A percentile compares a stretch with the other conserved stretches of the same genome.
Evolutionary conservation across 495 filamentous ascomycete species (phyloP).

Genomic region (Neurospora pannonica): DNA sequence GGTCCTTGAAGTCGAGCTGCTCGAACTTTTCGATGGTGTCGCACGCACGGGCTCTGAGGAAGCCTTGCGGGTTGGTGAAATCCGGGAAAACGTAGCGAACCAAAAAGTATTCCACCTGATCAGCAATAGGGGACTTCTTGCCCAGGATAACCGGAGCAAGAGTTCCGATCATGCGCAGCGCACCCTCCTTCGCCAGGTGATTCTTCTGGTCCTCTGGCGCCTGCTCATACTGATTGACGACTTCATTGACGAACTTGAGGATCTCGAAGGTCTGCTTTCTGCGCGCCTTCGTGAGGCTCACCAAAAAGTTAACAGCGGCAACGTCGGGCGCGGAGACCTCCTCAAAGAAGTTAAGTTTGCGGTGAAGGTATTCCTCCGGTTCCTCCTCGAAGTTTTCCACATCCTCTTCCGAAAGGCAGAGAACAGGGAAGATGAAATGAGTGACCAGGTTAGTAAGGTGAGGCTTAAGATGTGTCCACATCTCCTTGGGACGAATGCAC

Average conservation of each 20-base stretch:
- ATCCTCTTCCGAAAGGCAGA: slow-evolving; percentile 89
- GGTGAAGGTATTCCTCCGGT: slow-evolving; percentile 90
- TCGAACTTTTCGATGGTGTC: slow-evolving; percentile 97
- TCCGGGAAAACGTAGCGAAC: slow-evolving; percentile 97
- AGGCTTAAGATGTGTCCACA: slow-evolving; percentile 89
- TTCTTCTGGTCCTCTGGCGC: slow-evolving; percentile 79
- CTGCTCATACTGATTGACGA: slow-evolving; percentile 80
- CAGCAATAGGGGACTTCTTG: slow-evolving; percentile 95
- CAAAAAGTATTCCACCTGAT: slow-evolving; percentile 98
- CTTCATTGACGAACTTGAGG: slow-evolving; percentile 81
- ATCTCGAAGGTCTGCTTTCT: slow-evolving; percentile 94
- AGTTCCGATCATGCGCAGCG: slow-evolving; percentile 94
- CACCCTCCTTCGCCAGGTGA: slow-evolving; percentile 91
- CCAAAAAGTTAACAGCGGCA: slow-evolving; percentile 91
- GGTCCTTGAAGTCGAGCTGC: slow-evolving; percentile 89
- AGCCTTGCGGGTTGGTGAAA: slow-evolving; percentile 87
- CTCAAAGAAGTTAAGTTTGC: slow-evolving; percentile 96
- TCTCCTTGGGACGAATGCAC: slow-evolving; percentile 92
- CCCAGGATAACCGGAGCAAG: slow-evolving; percentile 86
- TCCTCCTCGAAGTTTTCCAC: slow-evolving; percentile 89
- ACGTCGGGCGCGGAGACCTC: slow-evolving; percentile 94
- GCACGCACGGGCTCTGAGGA: slow-evolving; percentile 88
- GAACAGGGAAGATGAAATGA: slow-evolving; percentile 88
- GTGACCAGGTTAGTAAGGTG: slow-evolving; percentile 86
- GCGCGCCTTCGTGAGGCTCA: slow-evolving; percentile 85